A percentile compares a stretch with the other conserved stretches of the same genome.
Conservation (phyloP, 2,329 filamentous ascomycete genomes). For the Dactylonectria macrodidyma region DNA sequence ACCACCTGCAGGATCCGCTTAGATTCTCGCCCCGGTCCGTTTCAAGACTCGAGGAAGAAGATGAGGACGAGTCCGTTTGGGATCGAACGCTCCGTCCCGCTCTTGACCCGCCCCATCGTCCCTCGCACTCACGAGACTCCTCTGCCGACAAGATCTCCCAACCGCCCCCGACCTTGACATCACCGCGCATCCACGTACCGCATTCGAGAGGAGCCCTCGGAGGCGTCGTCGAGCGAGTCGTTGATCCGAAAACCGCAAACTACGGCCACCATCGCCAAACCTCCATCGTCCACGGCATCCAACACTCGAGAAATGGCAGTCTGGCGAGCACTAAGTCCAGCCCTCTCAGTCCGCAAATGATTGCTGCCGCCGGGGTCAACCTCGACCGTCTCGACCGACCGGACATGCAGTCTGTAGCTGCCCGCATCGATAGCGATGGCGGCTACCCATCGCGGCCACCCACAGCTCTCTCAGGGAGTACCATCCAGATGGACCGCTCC, state of each 20-base stretch:
- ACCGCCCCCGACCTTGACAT: constrained; percentile 49
- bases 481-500: constrained; percentile 59
- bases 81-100: constrained; percentile 66
- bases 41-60: constrained; percentile 67
- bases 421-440: constrained; percentile 62
- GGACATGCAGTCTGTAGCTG: constrained; percentile 63
- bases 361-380: constrained; percentile 76
- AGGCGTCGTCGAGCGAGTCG: constrained; percentile 65
- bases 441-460: constrained; percentile 58
- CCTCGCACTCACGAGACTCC: constrained; percentile 71
- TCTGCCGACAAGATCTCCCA: constrained; percentile 68
- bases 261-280: constrained; percentile 96
- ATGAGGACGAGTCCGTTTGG: constrained; percentile 66
- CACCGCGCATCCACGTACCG: constrained; percentile 58
- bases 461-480: constrained; percentile 63
- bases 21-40: constrained; percentile 67
- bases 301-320: constrained; percentile 93
- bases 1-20: constrained; percentile 66
- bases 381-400: constrained; percentile 69
- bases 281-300: constrained; percentile 96
- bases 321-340: constrained; percentile 84
- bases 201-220: constrained; percentile 59
- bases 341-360: constrained; percentile 90
- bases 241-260: constrained; percentile 67
- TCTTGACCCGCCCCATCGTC: constrained; percentile 60